Base-by-base conservation (phyloP, 2,329 filamentous ascomycete species). In the Pseudocercospora fijiensis region DNA sequence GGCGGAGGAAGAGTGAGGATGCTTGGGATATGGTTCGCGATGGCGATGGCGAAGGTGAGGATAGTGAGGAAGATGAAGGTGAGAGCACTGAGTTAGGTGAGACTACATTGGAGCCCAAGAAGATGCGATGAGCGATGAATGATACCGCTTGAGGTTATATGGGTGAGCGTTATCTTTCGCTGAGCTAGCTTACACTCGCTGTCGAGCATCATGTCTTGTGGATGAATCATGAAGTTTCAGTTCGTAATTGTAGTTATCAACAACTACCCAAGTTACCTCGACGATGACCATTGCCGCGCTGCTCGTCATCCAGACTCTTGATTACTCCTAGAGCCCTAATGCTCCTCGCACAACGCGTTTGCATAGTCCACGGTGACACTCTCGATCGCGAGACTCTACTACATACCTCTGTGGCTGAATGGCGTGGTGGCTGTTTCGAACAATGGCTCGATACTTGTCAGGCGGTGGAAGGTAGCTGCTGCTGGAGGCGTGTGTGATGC, bases 1-100 rank as follows among this genome's bases (percentile, higher is more conserved):
- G 88, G 67, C 82, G 90, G 69, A 78, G 83, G 61, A 81, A 74
- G 63, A 70, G 70, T 49, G 71, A 73, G 18, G 68, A 70, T 18
- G 73, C 68, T 4, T 67, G 68, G 62, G 70, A 66, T 22, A 67
- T 70, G 45, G 68, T 66, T 3, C 66, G 70, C 13, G 68, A 64
- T 10, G 63, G 66, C 4, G 66, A 58, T 5, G 66, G 62, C 45
- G 64, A 60, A 18, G 57, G 63, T 43, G 64, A 58, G 22, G 57
- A 20, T 22, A 65, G 65, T 4, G 67, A 69, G 24, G 67, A 69
- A 22, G 65, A 65, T 52, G 66, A 67, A 64, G 56, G 59, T 20
- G 67, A 66, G 24, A 24, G n/a, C 10, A 61, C 63, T 4, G 63
- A 65, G 37, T 18, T 65, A 13, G 63, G 63, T 27, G 63, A 65